A percentile compares a stretch with the other conserved stretches of the same genome.
phyloP scores from a whole-genome alignment of 371 early-diverging fungal species.

The Syncephalastrum sp. region DNA sequence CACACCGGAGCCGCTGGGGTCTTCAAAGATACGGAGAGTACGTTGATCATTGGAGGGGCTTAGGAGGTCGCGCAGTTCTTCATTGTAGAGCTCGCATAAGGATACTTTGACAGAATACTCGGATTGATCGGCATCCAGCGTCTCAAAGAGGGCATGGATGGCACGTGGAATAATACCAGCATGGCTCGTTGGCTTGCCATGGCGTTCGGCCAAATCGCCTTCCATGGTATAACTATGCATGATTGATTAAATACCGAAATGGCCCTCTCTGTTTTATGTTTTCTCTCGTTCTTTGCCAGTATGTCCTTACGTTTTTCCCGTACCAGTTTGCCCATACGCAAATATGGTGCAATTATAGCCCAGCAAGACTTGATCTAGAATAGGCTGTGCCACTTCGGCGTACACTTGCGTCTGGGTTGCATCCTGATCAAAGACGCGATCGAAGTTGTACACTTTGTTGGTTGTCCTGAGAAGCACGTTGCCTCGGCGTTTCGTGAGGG shows the following conservation, averaged over 20 bases:
- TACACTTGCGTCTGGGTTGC: constrained; percentile 84
- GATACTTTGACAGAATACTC: constrained; percentile 84
- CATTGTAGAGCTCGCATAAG: constrained; percentile 98
- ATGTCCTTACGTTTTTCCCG: constrained; percentile 74
- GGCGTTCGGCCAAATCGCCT: constrained; percentile 63
- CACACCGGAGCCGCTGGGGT: constrained; percentile 65
- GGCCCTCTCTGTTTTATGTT: not conserved
- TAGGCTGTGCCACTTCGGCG: constrained; percentile 79
- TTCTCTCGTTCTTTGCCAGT: not conserved
- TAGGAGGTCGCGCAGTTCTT: constrained; percentile 93
- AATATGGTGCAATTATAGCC: constrained; percentile 95
- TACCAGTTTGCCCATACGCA: constrained; percentile 95
- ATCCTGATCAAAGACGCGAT: constrained; percentile 88
- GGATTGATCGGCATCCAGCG: constrained; percentile 50
- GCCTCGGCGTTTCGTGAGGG: constrained; percentile 18
- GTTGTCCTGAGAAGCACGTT: constrained; percentile 42
- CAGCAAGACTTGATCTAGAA: constrained; percentile 70
- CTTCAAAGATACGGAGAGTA: constrained; percentile 65
- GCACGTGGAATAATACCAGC: constrained; percentile 94
- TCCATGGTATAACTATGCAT: constrained; percentile 78
- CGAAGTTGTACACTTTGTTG: constrained; percentile 81
- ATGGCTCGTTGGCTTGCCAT: constrained; percentile 30
- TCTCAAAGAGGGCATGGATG: constrained; percentile 79
- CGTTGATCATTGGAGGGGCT: constrained; percentile 39
- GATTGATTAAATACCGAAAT: not conserved